Evolutionary conservation across 768 basidiomycete species (phyloP), one percentile per base, ranked within the genome.

Genomic region (Naganishia friedmannii): DNA sequence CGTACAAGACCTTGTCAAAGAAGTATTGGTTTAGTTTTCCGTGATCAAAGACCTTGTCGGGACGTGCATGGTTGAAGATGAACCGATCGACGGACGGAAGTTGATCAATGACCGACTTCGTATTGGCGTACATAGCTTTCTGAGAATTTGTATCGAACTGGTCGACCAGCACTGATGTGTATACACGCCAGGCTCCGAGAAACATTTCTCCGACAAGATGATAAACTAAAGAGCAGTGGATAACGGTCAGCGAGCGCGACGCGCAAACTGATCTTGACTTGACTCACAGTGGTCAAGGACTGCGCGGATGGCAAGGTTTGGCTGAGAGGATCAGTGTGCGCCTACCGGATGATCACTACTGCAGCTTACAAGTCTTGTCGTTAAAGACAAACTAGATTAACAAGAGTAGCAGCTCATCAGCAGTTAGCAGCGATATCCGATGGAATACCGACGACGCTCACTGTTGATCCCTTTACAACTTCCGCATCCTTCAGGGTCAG

Each of bases 121-220:
- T 67, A 13, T 51, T 45, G 26, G 56, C 60, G 23, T 42, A 34
- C 34, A 67, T 69, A 7, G 45, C 19, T n/a, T 70, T 70, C 7
- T 68, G 54, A 7, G 71, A 69, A 13, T 57, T 53, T 28, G 23
- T 46, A 15, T 68, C 28, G 65, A 66, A 75, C 37, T 60, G 69
- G 37, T 70, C 54, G 1, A 56, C 37, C 65, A 73, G 71, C 19
- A 74, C 70, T 10, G 69, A 72, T 4, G 68, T 68, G 71, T 73
- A 77, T 37, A 71, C 67, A 42, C 73, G 26, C 74, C 74, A 75
- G n/a, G 68, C 71, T 10, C 74, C 76, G 29, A 74, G 45, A 60
- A 77, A 77, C 12, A 66, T 73, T 57, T 77, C 76, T 7, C 76
- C 76, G 63, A 77, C 73, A 69, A 72, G 73, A 57, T 77, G 76